These are phyloP conservation scores for Debaryomyces castellii DNA, from an alignment of 805 yeast genomes.

Conservation along the genomic window DNA sequence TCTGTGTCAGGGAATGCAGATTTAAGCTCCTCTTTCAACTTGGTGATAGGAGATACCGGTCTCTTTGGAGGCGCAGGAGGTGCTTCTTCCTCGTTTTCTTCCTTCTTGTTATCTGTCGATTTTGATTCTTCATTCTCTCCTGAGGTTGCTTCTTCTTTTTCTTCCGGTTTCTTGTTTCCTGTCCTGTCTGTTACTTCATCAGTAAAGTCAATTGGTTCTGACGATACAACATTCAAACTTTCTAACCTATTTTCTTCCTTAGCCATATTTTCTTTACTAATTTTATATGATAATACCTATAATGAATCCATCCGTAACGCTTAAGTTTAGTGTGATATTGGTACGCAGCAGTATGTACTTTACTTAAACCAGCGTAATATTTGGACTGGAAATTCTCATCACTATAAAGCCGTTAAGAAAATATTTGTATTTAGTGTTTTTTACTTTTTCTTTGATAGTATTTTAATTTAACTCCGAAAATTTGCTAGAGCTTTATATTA, in stretches of 20 bases:
- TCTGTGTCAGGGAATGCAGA: conserved; percentile 88
- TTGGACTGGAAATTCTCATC: not conserved
- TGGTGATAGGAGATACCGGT: conserved; percentile 60
- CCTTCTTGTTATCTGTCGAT: conserved; percentile 7
- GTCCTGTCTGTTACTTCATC: conserved; percentile 12
- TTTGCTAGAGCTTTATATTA: conserved; percentile 42
- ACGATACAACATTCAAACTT: conserved; percentile 28
- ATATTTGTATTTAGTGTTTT: not conserved
- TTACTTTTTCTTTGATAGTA: conserved; percentile 24
- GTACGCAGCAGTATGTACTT: not conserved
- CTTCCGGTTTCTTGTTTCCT: conserved; percentile 3
- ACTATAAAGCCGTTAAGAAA: not conserved
- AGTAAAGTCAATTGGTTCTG: conserved; percentile 31
- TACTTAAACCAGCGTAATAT: not conserved
- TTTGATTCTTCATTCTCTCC: not conserved
- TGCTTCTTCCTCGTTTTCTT: conserved; percentile 10
- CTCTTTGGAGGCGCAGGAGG: conserved; percentile 47
- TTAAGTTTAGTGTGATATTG: not conserved
- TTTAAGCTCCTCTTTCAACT: conserved; percentile 57
- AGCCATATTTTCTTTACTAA: not conserved
- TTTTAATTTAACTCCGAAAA: conserved; percentile 29
- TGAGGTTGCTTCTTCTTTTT: conserved; percentile 1
- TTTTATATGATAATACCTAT: not conserved
- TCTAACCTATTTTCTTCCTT: conserved; percentile 12
- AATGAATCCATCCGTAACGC: not conserved